phyloP scores from a whole-genome alignment of 2,329 filamentous ascomycete genomes.

The Monosporascus sp. region DNA sequence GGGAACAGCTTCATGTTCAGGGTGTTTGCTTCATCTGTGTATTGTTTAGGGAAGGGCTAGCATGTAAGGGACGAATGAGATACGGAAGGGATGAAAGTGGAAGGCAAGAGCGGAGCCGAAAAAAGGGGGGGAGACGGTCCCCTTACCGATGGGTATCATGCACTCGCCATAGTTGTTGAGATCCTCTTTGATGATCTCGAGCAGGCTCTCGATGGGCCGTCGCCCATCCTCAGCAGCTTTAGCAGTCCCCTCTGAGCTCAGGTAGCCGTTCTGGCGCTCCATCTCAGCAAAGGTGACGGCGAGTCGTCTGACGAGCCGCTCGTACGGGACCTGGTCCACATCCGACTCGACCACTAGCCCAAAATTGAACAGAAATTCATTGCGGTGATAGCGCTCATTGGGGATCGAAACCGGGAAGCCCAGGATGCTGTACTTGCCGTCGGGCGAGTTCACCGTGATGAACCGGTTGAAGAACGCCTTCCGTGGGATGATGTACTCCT shows the following conservation, averaged over 20 bases:
- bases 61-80: constrained; percentile 5
- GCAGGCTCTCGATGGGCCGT: constrained; percentile 74
- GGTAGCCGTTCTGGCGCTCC: constrained; percentile 84
- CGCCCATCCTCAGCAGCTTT: constrained; percentile 46
- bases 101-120: background rate
- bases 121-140: constrained; percentile 11
- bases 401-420: constrained; percentile 87
- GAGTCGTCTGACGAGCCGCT: constrained; percentile 79
- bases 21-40: constrained; percentile 79
- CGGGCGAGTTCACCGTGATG: constrained; percentile 70
- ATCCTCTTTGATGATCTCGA: constrained; percentile 79
- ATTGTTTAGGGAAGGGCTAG: background rate
- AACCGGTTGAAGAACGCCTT: constrained; percentile 94
- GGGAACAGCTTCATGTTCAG: constrained; percentile 96
- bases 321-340: constrained; percentile 71
- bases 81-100: background rate
- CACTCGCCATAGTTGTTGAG: constrained; percentile 96
- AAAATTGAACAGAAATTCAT: constrained; percentile 99
- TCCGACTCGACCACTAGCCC: constrained; percentile 70
- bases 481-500: constrained; percentile 89
- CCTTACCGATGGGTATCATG: constrained; percentile 89
- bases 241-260: constrained; percentile 45
- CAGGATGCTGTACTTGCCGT: constrained; percentile 69
- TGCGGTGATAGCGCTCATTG: constrained; percentile 76
- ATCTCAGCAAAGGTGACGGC: constrained; percentile 82